Evolutionary conservation across 441 rosid species (phyloP), one percentile per base, ranked within the genome.

Genomic region (Populus trichocarpa): DNA sequence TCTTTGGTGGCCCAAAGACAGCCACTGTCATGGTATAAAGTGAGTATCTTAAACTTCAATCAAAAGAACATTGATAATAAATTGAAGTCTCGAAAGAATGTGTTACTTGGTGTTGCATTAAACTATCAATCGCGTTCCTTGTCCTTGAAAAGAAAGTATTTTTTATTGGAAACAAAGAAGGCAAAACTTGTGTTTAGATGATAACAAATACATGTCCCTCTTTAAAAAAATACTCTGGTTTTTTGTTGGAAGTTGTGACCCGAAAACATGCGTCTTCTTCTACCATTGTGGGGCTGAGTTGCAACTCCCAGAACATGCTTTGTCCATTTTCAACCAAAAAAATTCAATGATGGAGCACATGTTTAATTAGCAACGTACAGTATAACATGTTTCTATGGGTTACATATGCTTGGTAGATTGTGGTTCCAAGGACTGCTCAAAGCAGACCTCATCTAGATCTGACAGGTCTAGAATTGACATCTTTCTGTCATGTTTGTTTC

Each of bases 1-100:
- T 89, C 95, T 78, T 83, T 86, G 3, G 98, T 92, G 69, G 83
- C 98, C 63, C 86, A 69, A 80, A 94, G 84, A 85, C 97, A 92
- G 82, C 97, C 98, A 7, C 89, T 96, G 14, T 92, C 92, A 75
- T 96, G 99, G 99, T 96, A 84, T 85, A 94, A 88, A 87, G 99
- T 96, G 83, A 81, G 90, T 81, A 30, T 66, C 46, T 26, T 26
- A 46, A 71, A 76, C 67, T 68, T 73, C 71, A n/a, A 18, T 7
- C 46, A 50, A 76, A 46, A 12, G 28, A 2, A 67, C 10, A 13
- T 63, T 69, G 28, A 8, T 67, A 40, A 35, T 22, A 16, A 50
- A 50, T 50, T 50, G 59, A 42, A 5, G 64, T 68, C 32, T 25
- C 16, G 3, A 38, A 35, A 35, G 13, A 32, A 68, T 36, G 2